Base-by-base conservation (phyloP, 139 green algal genomes). In the Limnomonas spitsbergensis region DNA sequence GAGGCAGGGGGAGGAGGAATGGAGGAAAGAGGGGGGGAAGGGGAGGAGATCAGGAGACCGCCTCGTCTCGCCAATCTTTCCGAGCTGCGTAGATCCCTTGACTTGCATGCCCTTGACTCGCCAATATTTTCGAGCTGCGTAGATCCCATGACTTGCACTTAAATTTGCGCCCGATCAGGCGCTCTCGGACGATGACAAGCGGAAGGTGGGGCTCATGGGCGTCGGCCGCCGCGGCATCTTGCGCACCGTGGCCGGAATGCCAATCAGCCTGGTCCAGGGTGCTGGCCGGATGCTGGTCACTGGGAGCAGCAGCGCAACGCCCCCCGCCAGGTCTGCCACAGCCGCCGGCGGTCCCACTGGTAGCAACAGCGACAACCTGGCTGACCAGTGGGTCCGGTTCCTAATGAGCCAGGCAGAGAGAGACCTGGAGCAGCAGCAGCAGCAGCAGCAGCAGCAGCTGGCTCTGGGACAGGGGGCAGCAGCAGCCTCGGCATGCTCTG, bases 341-440 rank as follows among this genome's bases (percentile, higher is more conserved):
- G 38, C 7, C 70, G 34, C 7, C 27, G 27, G n/a, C 39, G 37
- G 26, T 75, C 34, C 38, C 37, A 36, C 32, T 7, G 70, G 35
- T 7, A 37, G 61, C 27, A 54, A 38, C 75, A 2, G 7, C 4
- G 38, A 35, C 36, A 40, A 52, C 37, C 66, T 92, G 9, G 82
- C 82, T 2, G 82, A 86, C 32, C 82, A 88, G 75, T 90, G 88
- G 88, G 52, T 92, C 1, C 76, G 89, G 4, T 92, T 92, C 79
- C 76, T 92, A 32, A 80, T 92, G 27, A 83, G 85, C 69, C 88
- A 90, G 38, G 84, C 78, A 2, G 77, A 85, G 69, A 35, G 36
- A n/a, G 75, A 80, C 2, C 80, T 32, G 72, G 56, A 14, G 52
- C 34, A 66, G 40, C 26, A 4, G 3, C 29, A 69, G 3, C 27